Base-by-base conservation (phyloP, 2,329 filamentous ascomycete species). In the Aureobasidium sp. region DNA sequence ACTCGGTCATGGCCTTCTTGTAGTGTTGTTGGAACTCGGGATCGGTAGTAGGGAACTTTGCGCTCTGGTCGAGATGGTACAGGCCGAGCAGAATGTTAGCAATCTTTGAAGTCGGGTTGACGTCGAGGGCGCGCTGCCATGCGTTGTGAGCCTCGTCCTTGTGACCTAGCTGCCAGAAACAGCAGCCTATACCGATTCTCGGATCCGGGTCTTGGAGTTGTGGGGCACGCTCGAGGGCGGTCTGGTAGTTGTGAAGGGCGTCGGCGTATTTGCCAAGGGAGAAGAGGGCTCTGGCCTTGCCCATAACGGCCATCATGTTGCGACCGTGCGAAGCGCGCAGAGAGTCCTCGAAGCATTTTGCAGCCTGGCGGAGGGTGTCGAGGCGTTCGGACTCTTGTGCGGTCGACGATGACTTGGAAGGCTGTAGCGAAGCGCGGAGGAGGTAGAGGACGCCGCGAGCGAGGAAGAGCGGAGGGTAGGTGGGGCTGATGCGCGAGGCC, bases 321-420 rank as follows among this genome's bases (percentile, higher is more conserved):
- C 88, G 89, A 31, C 88, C 87, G 61, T 88, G 84, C 0, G 93
- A 97, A 7, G 89, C 86, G 66, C 91, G 87, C 56, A 94, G 86
- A 2, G 93, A 91, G 73, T 97, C 93, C 66, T 99, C 94, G 72
- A 99, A 99, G 65, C 90, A 91, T 75, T 96, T 97, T 65, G 93
- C 80, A 1, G 94, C 92, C 65, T 89, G 86, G 68, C 91, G 90
- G 65, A 97, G 77, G 42, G 91, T 86, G 68, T 97, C 91, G 56
- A 87, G 83, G 72, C 82, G 78, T 70, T 96, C 91, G 2, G 86
- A 77, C 42, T 78, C 84, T 67, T 92, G 88, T 44, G 87, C 79
- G 9, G 80, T 79, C 5, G 57, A 60, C 20, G 84, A 84, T 1
- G 83, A 76, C 68, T 90, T 91, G 1, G 89, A 84, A 0, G 89